Evolutionary conservation across 108 stramenopile species (phyloP).

Genomic region (Aurantiochytrium sp.): DNA sequence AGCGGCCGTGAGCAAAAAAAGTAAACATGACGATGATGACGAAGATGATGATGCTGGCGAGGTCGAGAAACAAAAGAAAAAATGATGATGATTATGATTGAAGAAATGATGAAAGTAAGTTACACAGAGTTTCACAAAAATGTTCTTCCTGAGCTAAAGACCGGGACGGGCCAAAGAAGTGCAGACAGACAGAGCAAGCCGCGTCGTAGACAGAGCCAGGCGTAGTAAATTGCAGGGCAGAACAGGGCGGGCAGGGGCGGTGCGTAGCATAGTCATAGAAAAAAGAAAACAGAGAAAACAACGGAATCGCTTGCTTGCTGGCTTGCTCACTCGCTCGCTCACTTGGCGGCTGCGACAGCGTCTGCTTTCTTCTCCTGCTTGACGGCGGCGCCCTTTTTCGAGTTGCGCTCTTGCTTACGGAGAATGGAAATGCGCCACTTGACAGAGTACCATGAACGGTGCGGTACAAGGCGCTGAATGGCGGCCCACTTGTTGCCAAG

Average conservation of each 20-base stretch:
- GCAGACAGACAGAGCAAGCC: too few relatives aligned
- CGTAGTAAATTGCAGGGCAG: neutral
- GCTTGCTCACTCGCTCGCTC: neutral
- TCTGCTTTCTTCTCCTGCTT: neutral
- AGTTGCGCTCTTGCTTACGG: neutral
- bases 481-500: conserved; percentile 15
- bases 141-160: too few relatives aligned
- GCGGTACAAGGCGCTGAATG: neutral
- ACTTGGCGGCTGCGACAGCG: neutral
- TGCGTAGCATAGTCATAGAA: neutral
- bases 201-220: too few relatives aligned
- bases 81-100: neutral
- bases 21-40: too few relatives aligned
- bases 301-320: neutral
- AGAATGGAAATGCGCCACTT: conserved; percentile 7
- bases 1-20: too few relatives aligned
- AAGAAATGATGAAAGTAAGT: neutral
- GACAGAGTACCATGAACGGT: neutral
- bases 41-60: too few relatives aligned
- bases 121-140: neutral
- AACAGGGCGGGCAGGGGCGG: neutral
- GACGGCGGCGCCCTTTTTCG: neutral
- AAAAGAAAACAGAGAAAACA: neutral
- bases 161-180: too few relatives aligned
- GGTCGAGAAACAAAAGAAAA: neutral